A percentile compares a stretch with the other conserved stretches of the same genome.
phyloP scores from a whole-genome alignment of 2,329 filamentous ascomycete genomes.

The Fusarium sp. region DNA sequence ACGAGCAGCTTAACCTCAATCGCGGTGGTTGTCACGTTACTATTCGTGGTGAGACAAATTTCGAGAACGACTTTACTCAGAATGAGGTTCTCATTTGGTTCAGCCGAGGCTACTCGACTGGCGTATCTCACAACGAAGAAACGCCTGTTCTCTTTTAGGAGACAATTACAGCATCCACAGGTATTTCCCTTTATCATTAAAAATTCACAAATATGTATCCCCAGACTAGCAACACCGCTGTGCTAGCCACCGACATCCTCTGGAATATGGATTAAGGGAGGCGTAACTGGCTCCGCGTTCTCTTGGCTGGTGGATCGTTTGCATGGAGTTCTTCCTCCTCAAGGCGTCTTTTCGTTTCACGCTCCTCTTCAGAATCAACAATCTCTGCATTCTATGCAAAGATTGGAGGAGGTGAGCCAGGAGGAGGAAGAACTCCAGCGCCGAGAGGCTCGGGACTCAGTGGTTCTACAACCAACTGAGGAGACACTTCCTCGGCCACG shows the following conservation, averaged over 20 bases:
- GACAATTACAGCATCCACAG: slow-evolving; percentile 58
- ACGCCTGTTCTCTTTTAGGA: slow-evolving; percentile 61
- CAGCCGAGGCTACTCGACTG: slow-evolving; percentile 50
- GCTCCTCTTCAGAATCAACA: too few species aligned
- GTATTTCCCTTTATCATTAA: slow-evolving; percentile 72
- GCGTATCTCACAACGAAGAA: slow-evolving; percentile 56
- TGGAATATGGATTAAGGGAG: too few species aligned
- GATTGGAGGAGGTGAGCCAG: too few species aligned
- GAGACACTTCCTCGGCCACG: too few species aligned
- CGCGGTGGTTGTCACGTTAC: slow-evolving; percentile 33
- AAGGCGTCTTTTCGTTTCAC: too few species aligned
- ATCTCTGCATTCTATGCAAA: too few species aligned
- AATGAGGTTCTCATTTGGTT: slow-evolving; percentile 43
- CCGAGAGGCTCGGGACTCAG: too few species aligned
- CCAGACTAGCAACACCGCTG: slow-evolving; percentile 60
- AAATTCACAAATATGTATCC: slow-evolving; percentile 63
- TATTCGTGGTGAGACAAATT: slow-evolving; percentile 41
- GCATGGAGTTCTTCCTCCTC: too few species aligned
- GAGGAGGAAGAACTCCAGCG: too few species aligned
- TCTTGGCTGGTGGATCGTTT: too few species aligned
- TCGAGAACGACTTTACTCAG: slow-evolving; percentile 41
- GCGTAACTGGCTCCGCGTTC: too few species aligned
- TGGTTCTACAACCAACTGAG: too few species aligned
- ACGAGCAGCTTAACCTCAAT: slow-evolving; percentile 40
- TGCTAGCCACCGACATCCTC: slow-evolving; percentile 52